These are phyloP conservation scores for Effrenium voratum DNA, from an alignment of 73 alveolate species.

Conservation along the genomic window DNA sequence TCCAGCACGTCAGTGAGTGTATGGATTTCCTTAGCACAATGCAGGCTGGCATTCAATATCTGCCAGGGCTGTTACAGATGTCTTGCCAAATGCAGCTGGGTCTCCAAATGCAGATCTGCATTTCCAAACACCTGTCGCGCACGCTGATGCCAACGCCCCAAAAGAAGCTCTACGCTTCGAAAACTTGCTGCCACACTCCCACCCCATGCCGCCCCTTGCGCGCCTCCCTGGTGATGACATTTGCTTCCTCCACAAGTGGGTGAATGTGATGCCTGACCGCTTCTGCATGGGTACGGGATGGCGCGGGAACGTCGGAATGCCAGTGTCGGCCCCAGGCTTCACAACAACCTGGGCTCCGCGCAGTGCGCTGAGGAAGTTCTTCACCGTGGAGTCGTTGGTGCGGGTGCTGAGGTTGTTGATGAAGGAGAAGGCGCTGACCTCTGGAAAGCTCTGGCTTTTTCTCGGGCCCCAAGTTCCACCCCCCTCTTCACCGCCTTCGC, in stretches of 20 bases:
- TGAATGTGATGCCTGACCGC: slow-evolving; percentile 70
- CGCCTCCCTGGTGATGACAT: slow-evolving; percentile 85
- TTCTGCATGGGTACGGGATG: too few relatives aligned
- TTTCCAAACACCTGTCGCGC: slow-evolving; percentile 72
- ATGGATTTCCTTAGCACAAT: slow-evolving; percentile 48
- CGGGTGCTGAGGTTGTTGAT: slow-evolving; percentile 91
- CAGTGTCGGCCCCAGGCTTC: too few relatives aligned
- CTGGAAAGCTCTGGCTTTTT: background rate
- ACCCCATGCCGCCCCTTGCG: background rate
- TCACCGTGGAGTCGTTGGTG: slow-evolving; percentile 46
- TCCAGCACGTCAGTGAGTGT: slow-evolving; percentile 83
- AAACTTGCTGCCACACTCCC: background rate
- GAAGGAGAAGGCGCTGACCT: slow-evolving; percentile 92
- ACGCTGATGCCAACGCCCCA: background rate
- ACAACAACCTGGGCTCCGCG: background rate
- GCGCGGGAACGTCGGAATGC: too few relatives aligned
- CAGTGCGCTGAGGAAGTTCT: slow-evolving; percentile 87
- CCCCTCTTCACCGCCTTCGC: too few relatives aligned
- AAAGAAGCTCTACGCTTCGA: background rate
- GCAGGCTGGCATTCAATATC: background rate
- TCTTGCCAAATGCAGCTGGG: background rate
- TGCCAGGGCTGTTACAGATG: background rate
- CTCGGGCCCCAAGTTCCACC: too few relatives aligned
- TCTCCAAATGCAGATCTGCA: slow-evolving; percentile 74
- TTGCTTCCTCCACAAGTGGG: slow-evolving; percentile 87